Percentiles rank a stretch among this genome's conserved stretches.
Conservation (phyloP, 2,329 filamentous ascomycete genomes). For the Ascochyta koolunga region DNA sequence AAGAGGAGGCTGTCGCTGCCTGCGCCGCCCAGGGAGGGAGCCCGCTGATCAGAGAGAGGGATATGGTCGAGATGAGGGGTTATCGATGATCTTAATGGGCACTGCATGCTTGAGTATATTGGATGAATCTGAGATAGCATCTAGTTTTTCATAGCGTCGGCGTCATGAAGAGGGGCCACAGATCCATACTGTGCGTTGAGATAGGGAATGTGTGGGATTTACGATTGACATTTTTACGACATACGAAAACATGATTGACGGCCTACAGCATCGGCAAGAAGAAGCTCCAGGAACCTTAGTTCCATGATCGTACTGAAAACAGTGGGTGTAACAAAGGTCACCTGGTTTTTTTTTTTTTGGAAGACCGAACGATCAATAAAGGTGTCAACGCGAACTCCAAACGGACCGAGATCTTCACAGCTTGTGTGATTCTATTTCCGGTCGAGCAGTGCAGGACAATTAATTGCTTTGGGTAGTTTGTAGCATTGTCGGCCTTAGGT, state of each 20-base stretch:
- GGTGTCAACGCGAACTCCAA: too few relatives aligned
- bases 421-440: too few relatives aligned
- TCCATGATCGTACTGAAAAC: not conserved
- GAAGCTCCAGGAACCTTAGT: not conserved
- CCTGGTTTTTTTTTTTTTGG: too few relatives aligned
- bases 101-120: not conserved
- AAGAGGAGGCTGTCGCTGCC: slow-evolving; percentile 27
- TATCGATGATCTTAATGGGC: slow-evolving; percentile 18
- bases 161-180: not conserved
- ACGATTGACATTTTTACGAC: not conserved
- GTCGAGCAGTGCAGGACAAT: too few relatives aligned
- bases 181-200: not conserved
- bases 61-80: slow-evolving; percentile 20
- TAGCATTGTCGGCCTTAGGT: too few relatives aligned
- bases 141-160: not conserved
- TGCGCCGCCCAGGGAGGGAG: slow-evolving; percentile 22
- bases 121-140: not conserved
- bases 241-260: not conserved
- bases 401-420: too few relatives aligned
- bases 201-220: not conserved
- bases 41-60: slow-evolving; percentile 21
- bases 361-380: too few relatives aligned
- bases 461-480: too few relatives aligned
- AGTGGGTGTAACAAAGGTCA: too few relatives aligned
- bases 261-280: not conserved